Evolutionary conservation across 1,284 basidiomycete genomes (phyloP).

Genomic region (Trichosporon sp.): DNA sequence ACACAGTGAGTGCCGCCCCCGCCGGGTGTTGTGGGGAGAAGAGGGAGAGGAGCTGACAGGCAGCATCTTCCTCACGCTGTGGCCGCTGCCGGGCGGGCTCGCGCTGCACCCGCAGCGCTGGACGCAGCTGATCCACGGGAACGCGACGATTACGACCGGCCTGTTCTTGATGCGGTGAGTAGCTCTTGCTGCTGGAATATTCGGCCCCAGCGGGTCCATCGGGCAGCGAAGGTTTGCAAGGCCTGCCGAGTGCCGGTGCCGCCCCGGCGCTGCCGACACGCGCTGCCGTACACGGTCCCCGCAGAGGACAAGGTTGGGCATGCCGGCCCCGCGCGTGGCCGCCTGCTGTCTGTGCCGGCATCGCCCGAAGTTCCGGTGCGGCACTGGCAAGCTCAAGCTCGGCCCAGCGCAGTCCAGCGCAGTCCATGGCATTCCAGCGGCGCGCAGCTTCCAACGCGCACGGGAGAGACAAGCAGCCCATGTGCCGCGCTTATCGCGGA

Average conservation of each 20-base stretch:
- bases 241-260: too few relatives aligned
- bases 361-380: background rate
- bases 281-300: background rate
- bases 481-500: background rate
- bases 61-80: constrained; percentile 35
- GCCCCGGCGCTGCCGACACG: too few relatives aligned
- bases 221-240: background rate
- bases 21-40: background rate
- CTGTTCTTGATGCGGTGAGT: constrained; percentile 44
- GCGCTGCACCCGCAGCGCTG: constrained; percentile 34
- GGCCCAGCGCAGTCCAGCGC: background rate
- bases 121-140: constrained; percentile 47
- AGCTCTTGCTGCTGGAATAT: background rate
- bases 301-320: background rate
- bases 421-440: too few relatives aligned
- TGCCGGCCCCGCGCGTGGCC: background rate
- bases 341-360: background rate
- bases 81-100: constrained; percentile 33
- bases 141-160: constrained; percentile 41
- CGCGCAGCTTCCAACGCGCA: background rate
- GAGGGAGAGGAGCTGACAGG: background rate
- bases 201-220: background rate
- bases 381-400: background rate
- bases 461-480: background rate
- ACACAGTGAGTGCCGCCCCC: constrained; percentile 12